Percentiles rank a stretch among this genome's conserved stretches.
These are phyloP conservation scores for Cladosporium phlei DNA, from an alignment of 2,329 filamentous ascomycete genomes.

Conservation along the genomic window DNA sequence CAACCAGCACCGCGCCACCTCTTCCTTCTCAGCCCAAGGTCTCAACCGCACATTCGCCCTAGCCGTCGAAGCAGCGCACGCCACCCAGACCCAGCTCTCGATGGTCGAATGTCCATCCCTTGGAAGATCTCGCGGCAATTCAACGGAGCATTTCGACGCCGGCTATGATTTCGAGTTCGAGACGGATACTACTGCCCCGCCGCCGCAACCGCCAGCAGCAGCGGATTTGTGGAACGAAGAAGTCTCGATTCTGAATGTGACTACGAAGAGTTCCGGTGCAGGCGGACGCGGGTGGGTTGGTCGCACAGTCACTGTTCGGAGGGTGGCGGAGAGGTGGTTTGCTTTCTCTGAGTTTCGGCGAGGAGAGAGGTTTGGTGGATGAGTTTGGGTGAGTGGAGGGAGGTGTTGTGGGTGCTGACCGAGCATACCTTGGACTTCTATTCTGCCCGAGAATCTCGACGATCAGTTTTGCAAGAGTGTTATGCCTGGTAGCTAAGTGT, in stretches of 20 bases:
- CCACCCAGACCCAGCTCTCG: constrained; percentile 33
- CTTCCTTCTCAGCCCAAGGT: constrained; percentile 72
- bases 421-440: no score
- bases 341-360: constrained; percentile 19
- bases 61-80: constrained; percentile 56
- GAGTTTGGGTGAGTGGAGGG: no score
- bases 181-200: no score
- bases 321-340: constrained; percentile 44
- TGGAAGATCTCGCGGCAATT: no score
- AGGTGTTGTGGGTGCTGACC: no score
- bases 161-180: background rate
- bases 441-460: no score
- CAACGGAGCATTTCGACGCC: background rate
- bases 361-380: no score
- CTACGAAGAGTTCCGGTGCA: constrained; percentile 37
- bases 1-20: constrained; percentile 60
- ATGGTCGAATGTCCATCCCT: constrained; percentile 39
- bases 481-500: no score
- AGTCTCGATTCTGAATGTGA: constrained; percentile 45
- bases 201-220: background rate
- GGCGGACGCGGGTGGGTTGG: constrained; percentile 44
- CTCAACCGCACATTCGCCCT: constrained; percentile 58
- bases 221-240: constrained; percentile 41
- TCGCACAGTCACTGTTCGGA: constrained; percentile 40
- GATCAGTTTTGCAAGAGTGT: no score